Conservation (phyloP, 495 filamentous ascomycete genomes). For the Neurospora tetrasperma region DNA sequence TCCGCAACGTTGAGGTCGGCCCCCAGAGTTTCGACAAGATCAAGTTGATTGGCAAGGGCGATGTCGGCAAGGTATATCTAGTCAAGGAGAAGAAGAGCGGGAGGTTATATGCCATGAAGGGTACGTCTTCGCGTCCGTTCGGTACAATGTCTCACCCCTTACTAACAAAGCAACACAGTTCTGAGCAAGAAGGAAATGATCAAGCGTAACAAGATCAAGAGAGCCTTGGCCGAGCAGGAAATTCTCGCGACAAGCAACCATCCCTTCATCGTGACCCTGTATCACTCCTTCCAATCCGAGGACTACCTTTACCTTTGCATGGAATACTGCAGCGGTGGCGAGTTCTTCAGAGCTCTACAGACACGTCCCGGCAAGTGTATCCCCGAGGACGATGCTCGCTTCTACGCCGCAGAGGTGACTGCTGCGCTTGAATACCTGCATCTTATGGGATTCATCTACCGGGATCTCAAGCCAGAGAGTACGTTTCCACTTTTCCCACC, state of each 20-base stretch:
- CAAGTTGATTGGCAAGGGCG: conserved; percentile 96
- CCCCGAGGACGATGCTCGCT: conserved; percentile 89
- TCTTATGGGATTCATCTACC: conserved; percentile 98
- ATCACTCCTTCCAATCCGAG: conserved; percentile 98
- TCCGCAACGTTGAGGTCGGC: conserved; percentile 91
- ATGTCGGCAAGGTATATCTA: conserved; percentile 96
- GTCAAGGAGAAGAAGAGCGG: conserved; percentile 95
- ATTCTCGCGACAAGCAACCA: conserved; percentile 98
- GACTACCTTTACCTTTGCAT: conserved; percentile 98
- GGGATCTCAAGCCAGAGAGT: conserved; percentile 97
- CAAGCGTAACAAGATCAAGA: conserved; percentile 99
- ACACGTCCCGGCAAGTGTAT: conserved; percentile 95
- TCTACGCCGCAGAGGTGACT: conserved; percentile 97
- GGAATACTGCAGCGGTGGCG: conserved; percentile 98
- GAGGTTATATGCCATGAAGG: conserved; percentile 97
- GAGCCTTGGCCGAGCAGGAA: conserved; percentile 93
- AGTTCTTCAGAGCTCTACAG: conserved; percentile 96
- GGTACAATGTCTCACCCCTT: background rate
- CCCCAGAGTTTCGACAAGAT: conserved; percentile 98
- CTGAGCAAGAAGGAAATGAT: conserved; percentile 99
- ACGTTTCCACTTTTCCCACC: conserved; percentile 24
- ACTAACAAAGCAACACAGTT: conserved; percentile 48
- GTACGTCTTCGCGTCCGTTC: conserved; percentile 33
- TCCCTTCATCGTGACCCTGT: conserved; percentile 95
- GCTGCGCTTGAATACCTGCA: conserved; percentile 95